phyloP scores from a whole-genome alignment of 768 basidiomycete genomes.

The Tephrocybe sp. region DNA sequence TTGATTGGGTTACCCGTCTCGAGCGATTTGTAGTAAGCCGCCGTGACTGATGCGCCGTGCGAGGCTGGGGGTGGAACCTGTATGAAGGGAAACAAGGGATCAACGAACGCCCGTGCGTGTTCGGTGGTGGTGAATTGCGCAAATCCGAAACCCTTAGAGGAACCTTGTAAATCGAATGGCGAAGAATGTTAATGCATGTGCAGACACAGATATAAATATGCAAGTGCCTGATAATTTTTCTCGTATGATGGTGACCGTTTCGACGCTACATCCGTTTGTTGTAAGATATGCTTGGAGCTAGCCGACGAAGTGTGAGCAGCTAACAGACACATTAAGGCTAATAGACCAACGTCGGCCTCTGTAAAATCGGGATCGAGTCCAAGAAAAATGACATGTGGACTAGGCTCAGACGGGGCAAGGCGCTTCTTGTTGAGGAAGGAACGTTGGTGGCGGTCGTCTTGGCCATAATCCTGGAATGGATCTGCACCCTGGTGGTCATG shows the following conservation, averaged over 20 bases:
- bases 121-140: conserved; percentile 87
- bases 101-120: conserved; percentile 89
- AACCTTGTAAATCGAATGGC: conserved; percentile 77
- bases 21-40: conserved; percentile 72
- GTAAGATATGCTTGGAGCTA: conserved; percentile 82
- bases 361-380: conserved; percentile 91
- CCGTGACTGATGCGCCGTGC: conserved; percentile 76
- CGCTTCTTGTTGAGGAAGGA: conserved; percentile 66
- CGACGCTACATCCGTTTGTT: conserved; percentile 70
- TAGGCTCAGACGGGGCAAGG: conserved; percentile 80
- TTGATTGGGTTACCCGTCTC: conserved; percentile 71
- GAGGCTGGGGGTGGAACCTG: conserved; percentile 91
- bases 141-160: conserved; percentile 96
- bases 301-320: conserved; percentile 37
- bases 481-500: conserved; percentile 30
- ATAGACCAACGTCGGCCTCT: conserved; percentile 84
- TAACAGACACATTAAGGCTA: conserved; percentile 28
- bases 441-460: conserved; percentile 52
- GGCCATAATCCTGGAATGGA: conserved; percentile 45
- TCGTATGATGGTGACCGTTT: conserved; percentile 93
- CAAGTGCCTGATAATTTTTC: conserved; percentile 96
- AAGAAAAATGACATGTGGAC: conserved; percentile 93
- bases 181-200: conserved; percentile 75
- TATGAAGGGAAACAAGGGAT: conserved; percentile 87
- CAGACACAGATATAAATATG: conserved; percentile 72